Evolutionary conservation across 106 monocot genomes (phyloP), one percentile per base, ranked within the genome.

Genomic region (Acorus calamus): DNA sequence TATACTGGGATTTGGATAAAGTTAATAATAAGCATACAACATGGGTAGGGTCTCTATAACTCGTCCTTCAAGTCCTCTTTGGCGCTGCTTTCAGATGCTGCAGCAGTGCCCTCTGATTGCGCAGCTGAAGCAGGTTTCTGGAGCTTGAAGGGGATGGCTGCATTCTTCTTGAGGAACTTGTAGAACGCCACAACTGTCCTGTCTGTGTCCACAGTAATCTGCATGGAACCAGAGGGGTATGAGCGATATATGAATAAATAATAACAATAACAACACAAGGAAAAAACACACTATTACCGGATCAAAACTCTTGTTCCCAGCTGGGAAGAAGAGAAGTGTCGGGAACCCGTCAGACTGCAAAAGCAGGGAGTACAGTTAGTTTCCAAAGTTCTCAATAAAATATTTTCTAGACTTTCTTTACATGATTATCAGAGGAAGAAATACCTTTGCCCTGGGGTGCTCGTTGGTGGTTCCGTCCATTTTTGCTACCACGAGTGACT

Each of bases 391-490:
- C 28, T 28, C 28, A 28, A 28, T 28, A 28, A 28, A 28, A 28
- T 28, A 28, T 28, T 11, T 11, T 60, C 11, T 14, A 43, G 0
- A 54, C 3, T 3, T 6, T 6, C 48, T 42, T 42, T 14, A 69
- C 7, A 71, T 55, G 2, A 43, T 6, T 4, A 53, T 11, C 49
- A 42, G 41, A 50, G 67, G 58, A 56, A 74, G 64, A 14, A 57
- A 62, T 14, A 96, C 96, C 96, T 88, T 80, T 42, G 85, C 91
- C 59, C 96, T 84, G 42, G 96, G 90, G 53, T 98, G 96, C 63
- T 98, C 96, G 70, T 98, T 98, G 49, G 78, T 75, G 44, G 96
- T 91, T 50, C 96, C 96, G 66, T 98, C 91, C 96, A 98, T 91
- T 74, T 98, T 98, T 5, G 96, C 87, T 42, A 98, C 87, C 52